Percentiles rank a stretch among this genome's conserved stretches.
Conservation (phyloP, 2,329 filamentous ascomycete genomes). For the Diaporthe australafricana region DNA sequence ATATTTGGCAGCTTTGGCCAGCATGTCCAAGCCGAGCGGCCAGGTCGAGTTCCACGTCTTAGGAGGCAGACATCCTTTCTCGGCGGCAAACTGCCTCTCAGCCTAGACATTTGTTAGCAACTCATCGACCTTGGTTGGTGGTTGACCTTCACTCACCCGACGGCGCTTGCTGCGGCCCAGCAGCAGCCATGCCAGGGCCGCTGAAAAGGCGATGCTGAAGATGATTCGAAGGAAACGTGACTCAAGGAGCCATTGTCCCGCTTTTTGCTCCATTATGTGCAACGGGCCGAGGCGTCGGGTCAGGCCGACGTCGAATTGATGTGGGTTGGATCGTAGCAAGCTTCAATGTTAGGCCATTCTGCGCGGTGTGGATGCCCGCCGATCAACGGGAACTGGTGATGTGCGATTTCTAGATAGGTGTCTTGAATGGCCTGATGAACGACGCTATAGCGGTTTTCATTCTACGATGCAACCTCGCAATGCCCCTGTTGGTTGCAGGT, state of each 20-base stretch:
- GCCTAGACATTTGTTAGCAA: neutral
- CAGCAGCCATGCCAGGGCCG: neutral
- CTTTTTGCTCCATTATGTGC: neutral
- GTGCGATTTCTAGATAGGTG: neutral
- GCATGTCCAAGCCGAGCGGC: conserved; percentile 21
- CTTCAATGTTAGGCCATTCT: neutral
- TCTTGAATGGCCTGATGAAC: neutral
- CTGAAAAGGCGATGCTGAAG: neutral
- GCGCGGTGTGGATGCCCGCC: neutral
- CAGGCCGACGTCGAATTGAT: too few relatives aligned
- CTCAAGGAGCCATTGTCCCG: neutral
- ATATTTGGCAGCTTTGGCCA: conserved; percentile 8
- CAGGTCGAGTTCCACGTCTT: conserved; percentile 16
- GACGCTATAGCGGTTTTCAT: neutral
- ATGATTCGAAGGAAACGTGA: neutral
- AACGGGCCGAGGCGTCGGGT: too few relatives aligned
- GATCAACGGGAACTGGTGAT: neutral
- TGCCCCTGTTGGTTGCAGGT: neutral
- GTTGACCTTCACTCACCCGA: neutral
- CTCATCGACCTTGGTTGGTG: neutral
- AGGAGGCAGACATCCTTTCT: conserved; percentile 15
- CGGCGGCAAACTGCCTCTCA: neutral
- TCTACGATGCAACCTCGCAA: neutral
- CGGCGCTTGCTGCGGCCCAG: conserved; percentile 5
- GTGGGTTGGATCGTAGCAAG: too few relatives aligned